Evolutionary conservation across 352 stramenopile species (phyloP).

Genomic region (Aphanomyces stellatus): DNA sequence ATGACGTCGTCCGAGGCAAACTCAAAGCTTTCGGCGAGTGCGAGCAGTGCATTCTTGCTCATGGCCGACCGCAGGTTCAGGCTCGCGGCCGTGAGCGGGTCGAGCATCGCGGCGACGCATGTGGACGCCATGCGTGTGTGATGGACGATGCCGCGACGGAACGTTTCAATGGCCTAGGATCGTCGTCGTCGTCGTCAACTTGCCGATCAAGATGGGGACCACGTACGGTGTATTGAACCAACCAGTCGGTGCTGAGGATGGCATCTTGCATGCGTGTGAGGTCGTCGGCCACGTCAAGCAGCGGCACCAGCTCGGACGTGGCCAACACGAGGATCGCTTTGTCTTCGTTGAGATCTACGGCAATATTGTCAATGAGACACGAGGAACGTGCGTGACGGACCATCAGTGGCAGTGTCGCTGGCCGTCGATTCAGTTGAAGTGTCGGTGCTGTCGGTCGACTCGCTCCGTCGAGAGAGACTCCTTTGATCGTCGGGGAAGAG

Average conservation of each 20-base stretch:
- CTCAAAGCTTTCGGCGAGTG: slow-evolving; percentile 50
- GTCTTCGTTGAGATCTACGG: slow-evolving; percentile 26
- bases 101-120: slow-evolving; percentile 27
- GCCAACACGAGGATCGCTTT: slow-evolving; percentile 34
- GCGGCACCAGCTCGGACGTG: slow-evolving; percentile 33
- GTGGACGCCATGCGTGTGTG: slow-evolving; percentile 24
- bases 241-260: slow-evolving; percentile 41
- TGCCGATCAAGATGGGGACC: not conserved
- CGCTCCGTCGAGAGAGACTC: not conserved
- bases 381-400: not conserved
- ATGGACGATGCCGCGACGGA: slow-evolving; percentile 52
- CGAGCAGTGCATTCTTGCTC: slow-evolving; percentile 61
- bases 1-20: slow-evolving; percentile 15
- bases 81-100: slow-evolving; percentile 30
- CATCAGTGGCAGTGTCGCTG: not conserved
- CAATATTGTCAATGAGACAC: too few relatives aligned
- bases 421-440: not conserved
- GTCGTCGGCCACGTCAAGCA: slow-evolving; percentile 14
- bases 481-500: too few relatives aligned
- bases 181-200: not conserved
- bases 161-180: slow-evolving; percentile 30
- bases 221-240: slow-evolving; percentile 47
- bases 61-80: slow-evolving; percentile 60
- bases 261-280: slow-evolving; percentile 23
- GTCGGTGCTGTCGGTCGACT: not conserved